Percentiles rank a stretch among this genome's conserved stretches.
These are phyloP conservation scores for Hymenotorrendiella dingleyae DNA, from an alignment of 2,329 filamentous ascomycete genomes.

Conservation along the genomic window DNA sequence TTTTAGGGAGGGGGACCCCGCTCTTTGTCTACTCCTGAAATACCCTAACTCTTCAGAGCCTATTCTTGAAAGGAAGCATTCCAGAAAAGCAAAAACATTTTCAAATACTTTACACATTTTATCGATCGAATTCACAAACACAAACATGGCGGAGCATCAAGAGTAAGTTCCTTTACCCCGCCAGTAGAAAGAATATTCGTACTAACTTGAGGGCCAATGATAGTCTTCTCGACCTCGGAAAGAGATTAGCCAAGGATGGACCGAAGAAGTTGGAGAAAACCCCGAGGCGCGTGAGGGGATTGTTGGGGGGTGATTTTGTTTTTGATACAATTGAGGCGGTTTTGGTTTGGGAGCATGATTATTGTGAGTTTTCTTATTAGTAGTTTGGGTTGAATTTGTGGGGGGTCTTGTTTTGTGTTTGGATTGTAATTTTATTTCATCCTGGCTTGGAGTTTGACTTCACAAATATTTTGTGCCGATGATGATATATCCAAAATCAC, in stretches of 20 bases:
- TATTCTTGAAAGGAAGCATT: too few species aligned
- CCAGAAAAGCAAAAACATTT: too few species aligned
- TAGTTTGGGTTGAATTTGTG: neutral
- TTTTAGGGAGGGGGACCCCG: too few species aligned
- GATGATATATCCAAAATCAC: neutral
- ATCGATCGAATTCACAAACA: too few species aligned
- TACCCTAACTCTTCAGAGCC: too few species aligned
- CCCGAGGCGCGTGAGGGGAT: conserved; percentile 23
- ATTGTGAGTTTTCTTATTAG: conserved; percentile 25
- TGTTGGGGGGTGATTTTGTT: conserved; percentile 22
- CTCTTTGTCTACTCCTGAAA: too few species aligned
- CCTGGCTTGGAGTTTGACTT: neutral
- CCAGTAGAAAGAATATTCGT: too few species aligned
- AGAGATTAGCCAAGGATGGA: conserved; percentile 20
- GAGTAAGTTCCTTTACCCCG: too few species aligned
- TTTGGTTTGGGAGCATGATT: conserved; percentile 42
- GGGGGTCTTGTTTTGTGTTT: neutral
- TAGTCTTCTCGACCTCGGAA: conserved; percentile 13
- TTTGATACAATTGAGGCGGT: conserved; percentile 34
- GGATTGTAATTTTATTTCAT: neutral
- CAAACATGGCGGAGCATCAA: too few species aligned
- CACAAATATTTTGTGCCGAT: neutral
- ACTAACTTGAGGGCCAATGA: too few species aligned
- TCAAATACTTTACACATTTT: too few species aligned
- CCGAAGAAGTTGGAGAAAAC: conserved; percentile 25